Conservation (phyloP, 257 asterid genomes). For the Buddleja alternifolia region DNA sequence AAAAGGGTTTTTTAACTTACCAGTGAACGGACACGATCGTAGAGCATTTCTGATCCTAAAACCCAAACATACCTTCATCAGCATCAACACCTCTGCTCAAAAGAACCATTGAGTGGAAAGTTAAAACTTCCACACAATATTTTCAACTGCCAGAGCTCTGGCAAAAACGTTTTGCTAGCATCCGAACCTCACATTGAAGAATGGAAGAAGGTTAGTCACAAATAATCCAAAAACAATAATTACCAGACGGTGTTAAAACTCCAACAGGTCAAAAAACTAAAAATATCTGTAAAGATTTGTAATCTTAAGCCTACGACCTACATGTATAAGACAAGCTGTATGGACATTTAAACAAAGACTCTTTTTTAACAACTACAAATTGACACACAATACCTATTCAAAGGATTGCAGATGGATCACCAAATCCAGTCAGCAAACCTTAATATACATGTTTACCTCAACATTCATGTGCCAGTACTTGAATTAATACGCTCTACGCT, state of each 20-base stretch:
- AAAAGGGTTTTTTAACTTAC: constrained; percentile 23
- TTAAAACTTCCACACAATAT: constrained; percentile 44
- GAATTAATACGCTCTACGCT: constrained; percentile 49
- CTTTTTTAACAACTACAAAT: constrained; percentile 39
- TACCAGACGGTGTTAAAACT: constrained; percentile 20
- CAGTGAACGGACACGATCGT: constrained; percentile 24
- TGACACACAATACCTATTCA: constrained; percentile 53
- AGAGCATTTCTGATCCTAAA: constrained; percentile 14
- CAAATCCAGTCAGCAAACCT: constrained; percentile 38
- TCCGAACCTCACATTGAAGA: constrained; percentile 63
- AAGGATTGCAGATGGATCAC: constrained; percentile 44
- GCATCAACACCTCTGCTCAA: constrained; percentile 49
- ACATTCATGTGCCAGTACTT: constrained; percentile 36
- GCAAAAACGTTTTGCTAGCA: constrained; percentile 61
- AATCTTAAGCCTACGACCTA: constrained; percentile 44
- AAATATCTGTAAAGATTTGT: constrained; percentile 45
- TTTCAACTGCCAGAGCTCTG: constrained; percentile 65
- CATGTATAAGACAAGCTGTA: constrained; percentile 31
- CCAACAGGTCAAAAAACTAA: constrained; percentile 24
- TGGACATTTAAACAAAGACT: constrained; percentile 36
- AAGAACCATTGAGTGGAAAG: constrained; percentile 46
- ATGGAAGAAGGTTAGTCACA: constrained; percentile 58
- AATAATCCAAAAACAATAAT: constrained; percentile 35
- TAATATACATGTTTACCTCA: constrained; percentile 45
- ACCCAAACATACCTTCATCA: constrained; percentile 57